Base-by-base conservation (phyloP, 495 filamentous ascomycete genomes). In the Podospora pseudocomata region DNA sequence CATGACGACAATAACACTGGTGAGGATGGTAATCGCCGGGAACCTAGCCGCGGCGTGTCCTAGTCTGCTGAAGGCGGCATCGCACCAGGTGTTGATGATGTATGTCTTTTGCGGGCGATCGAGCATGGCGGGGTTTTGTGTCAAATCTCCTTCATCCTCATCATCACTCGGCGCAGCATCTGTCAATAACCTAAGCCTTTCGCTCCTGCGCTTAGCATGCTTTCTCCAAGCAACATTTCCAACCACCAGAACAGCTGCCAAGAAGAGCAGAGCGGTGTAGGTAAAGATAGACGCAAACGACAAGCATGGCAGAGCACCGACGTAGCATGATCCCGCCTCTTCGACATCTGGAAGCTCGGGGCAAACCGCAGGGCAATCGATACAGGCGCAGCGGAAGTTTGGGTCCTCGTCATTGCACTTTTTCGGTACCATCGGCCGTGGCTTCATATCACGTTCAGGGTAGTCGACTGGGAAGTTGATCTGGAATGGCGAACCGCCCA, bases 401-500 rank as follows among this genome's bases (percentile, higher is more conserved):
- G 90, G 87, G 74, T 97, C 92, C 5, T 90, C 86, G 69, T 91
- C 92, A 76, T 97, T 96, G 82, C 95, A 99, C 62, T 88, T 86
- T 76, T 94, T 94, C 9, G 92, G 86, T 32, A 73, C 84, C 73
- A 91, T 87, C 26, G 89, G 74, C 71, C 86, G 78, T 9, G 92
- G 80, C 26, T 82, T 70, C 91, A 97, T 95, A 11, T 79, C 74
- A 0, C 83, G 78, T 65, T 91, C 88, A 2, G 80, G 69, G 70
- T 87, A 88, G 5, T 91, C 84, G 20, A 84, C 77, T 11, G 90
- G 90, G 74, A 94, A 99, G 81, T 99, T 92, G 79, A 99, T 95
- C 80, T 98, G 96, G 79, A 99, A 98, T 0, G 95, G 95, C 63
- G 93, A 97, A 7, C 95, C 96, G 18, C 94, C 84, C 6, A 87